A percentile compares a stretch with the other conserved stretches of the same genome.
Evolutionary conservation across 176 grass and related monocot genomes (phyloP).

Genomic region (Poa pratensis): DNA sequence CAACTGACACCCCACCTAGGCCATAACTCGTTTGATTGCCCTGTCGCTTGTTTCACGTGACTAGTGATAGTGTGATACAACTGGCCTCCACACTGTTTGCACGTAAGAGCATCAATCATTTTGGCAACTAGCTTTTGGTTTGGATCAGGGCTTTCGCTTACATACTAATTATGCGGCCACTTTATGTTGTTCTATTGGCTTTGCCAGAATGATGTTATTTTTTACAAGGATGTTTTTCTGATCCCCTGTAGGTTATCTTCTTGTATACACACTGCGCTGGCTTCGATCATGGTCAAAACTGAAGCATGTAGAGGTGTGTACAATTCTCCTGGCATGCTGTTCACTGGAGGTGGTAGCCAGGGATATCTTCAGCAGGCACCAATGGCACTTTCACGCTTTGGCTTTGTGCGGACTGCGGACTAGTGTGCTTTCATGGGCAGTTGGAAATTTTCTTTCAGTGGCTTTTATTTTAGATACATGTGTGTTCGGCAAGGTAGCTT

Average conservation of each 20-base stretch:
- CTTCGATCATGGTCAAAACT: background rate
- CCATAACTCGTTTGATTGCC: background rate
- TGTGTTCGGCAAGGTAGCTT: background rate
- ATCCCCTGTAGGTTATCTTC: background rate
- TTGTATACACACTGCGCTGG: background rate
- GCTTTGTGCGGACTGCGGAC: background rate
- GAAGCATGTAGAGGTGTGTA: background rate
- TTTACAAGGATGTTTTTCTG: background rate
- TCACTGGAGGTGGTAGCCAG: background rate
- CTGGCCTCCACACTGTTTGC: background rate
- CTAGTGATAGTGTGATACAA: background rate
- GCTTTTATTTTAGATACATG: background rate
- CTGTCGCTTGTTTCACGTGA: background rate
- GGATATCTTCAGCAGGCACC: background rate
- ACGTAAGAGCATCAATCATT: background rate
- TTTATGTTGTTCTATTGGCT: background rate
- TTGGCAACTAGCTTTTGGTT: background rate
- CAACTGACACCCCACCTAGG: constrained; percentile 16
- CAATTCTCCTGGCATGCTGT: background rate
- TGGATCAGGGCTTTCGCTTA: background rate
- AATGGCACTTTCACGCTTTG: background rate
- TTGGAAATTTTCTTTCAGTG: background rate
- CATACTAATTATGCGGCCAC: background rate
- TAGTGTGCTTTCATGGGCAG: background rate
- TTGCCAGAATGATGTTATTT: background rate